A percentile compares a stretch with the other conserved stretches of the same genome.
These are phyloP conservation scores for Fusarium albosuccineum DNA, from an alignment of 2,329 filamentous ascomycete species.

Conservation along the genomic window DNA sequence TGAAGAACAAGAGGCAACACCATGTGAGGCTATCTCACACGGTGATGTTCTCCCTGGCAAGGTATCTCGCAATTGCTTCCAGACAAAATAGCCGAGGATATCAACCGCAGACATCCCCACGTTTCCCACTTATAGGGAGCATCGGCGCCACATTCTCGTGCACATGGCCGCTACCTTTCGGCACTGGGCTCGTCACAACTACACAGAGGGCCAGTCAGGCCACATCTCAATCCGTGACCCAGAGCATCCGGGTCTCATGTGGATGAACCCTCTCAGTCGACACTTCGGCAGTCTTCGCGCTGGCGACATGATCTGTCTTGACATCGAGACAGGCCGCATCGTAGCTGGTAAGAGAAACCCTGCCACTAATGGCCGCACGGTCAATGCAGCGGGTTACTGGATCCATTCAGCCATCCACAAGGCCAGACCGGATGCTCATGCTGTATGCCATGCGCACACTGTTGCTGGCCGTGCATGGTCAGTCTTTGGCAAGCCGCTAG, in stretches of 20 bases:
- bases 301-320: constrained; percentile 24
- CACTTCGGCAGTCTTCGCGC: constrained; percentile 21
- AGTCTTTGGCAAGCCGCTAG: constrained; percentile 67
- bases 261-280: constrained; percentile 26
- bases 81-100: background rate
- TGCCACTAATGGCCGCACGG: constrained; percentile 65
- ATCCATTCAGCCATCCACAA: constrained; percentile 79
- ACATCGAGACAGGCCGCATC: constrained; percentile 16
- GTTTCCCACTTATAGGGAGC: background rate
- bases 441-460: constrained; percentile 77
- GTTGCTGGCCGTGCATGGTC: constrained; percentile 76
- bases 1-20: background rate
- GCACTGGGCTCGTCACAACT: constrained; percentile 17
- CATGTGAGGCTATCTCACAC: background rate
- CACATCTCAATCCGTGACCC: constrained; percentile 26
- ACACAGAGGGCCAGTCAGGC: constrained; percentile 23
- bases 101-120: background rate
- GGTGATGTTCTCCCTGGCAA: background rate
- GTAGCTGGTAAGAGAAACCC: constrained; percentile 11
- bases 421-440: constrained; percentile 73
- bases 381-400: constrained; percentile 76
- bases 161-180: constrained; percentile 11
- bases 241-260: constrained; percentile 19
- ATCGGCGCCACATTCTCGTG: background rate
- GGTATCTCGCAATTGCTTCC: background rate